Evolutionary conservation across 352 stramenopile species (phyloP).

Genomic region (Aphanomyces invadans): DNA sequence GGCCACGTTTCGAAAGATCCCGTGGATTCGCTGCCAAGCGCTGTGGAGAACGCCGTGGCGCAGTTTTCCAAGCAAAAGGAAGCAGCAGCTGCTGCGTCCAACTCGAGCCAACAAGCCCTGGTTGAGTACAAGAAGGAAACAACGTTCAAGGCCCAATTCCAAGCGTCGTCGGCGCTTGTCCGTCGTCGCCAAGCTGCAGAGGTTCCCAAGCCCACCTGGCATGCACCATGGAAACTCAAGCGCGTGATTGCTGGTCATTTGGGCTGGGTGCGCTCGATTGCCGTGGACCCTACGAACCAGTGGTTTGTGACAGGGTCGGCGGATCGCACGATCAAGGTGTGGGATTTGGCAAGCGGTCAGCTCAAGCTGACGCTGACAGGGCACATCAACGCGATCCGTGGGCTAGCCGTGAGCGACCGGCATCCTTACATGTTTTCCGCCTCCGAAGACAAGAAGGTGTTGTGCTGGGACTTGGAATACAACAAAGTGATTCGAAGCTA

Average conservation of each 20-base stretch:
- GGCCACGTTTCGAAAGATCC: background rate
- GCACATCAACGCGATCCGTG: constrained; percentile 97
- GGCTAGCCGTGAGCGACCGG: constrained; percentile 90
- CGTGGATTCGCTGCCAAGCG: background rate
- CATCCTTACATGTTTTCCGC: constrained; percentile 98
- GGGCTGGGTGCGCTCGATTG: constrained; percentile 96
- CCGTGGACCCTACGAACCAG: constrained; percentile 97
- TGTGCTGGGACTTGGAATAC: constrained; percentile 98
- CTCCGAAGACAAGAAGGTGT: constrained; percentile 99
- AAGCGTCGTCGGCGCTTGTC: constrained; percentile 41
- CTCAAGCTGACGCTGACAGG: constrained; percentile 99
- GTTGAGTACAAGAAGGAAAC: constrained; percentile 25
- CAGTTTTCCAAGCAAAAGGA: constrained; percentile 12
- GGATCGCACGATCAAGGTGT: constrained; percentile 97
- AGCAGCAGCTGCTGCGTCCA: background rate
- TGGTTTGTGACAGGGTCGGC: constrained; percentile 97
- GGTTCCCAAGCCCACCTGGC: constrained; percentile 96
- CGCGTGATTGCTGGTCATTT: constrained; percentile 94
- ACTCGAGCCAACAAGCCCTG: background rate
- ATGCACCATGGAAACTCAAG: constrained; percentile 98
- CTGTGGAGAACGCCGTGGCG: constrained; percentile 8
- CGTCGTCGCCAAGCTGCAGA: constrained; percentile 57
- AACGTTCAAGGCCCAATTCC: constrained; percentile 13
- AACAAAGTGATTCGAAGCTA: constrained; percentile 99
- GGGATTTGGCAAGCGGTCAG: constrained; percentile 94